Base-by-base conservation (phyloP, 192 early-diverging fungal genomes). In the Chytriomyces sp. region DNA sequence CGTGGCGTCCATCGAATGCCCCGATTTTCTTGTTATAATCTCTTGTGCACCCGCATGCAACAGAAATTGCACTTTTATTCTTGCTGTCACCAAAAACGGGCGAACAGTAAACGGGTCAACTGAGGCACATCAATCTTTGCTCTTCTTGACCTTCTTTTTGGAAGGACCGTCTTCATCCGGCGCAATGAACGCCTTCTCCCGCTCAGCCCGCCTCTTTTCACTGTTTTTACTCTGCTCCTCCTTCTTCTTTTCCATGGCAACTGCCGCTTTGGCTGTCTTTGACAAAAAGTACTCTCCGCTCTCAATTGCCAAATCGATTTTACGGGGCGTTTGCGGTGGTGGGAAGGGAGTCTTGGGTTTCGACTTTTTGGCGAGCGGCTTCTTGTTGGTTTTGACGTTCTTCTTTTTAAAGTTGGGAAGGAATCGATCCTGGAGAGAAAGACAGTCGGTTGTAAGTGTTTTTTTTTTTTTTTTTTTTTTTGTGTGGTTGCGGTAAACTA, bases 331-430 rank as follows among this genome's bases (percentile, higher is more conserved):
- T 45, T 91, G 96, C 26, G 90, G 88, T 9, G 97, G 95, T 69
- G 96, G 96, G 90, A 97, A 97, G 13, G 93, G 91, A 50, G 94
- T 92, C 89, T 96, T 96, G 77, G 91, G 86, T 50, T 73, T 73
- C n/a, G n/a, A n/a, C 72, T 83, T 89, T 16, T 7, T 26, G 77
- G 92, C 94, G 86, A 93, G 94, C 88, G 95, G 94, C 77, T 91
- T 86, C 64, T 79, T 76, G 57, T 79, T 85, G 46, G 68, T 53
- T 81, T 89, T 91, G 50, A 81, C 81, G 62, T 96, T 95, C 81
- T 91, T 88, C 87, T 96, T 97, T 81, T 95, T 95, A 89, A 99
- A 99, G 66, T 96, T 87, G 7, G 97, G 97, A 66, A 98, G 84
- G 84, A 99, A 99, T 28, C 97, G 86, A 69, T 99, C 97, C 65